These are phyloP conservation scores for Colletotrichum salicis DNA, from an alignment of 2,329 filamentous ascomycete genomes.

Conservation along the genomic window DNA sequence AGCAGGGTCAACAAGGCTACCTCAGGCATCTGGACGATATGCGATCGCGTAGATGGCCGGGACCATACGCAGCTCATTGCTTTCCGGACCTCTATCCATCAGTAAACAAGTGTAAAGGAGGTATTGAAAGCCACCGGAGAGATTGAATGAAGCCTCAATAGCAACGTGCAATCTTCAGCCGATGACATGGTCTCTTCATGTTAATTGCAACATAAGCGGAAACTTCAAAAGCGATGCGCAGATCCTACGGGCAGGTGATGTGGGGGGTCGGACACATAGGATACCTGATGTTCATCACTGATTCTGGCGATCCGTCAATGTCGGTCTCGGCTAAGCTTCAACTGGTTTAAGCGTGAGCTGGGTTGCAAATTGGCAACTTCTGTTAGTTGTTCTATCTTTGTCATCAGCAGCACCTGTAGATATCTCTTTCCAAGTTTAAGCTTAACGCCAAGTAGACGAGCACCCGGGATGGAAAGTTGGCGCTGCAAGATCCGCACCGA, in stretches of 20 bases:
- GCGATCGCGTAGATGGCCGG: not conserved
- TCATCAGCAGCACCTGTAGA: not conserved
- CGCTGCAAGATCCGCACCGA: conserved; percentile 18
- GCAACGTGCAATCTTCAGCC: not conserved
- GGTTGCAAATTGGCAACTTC: not conserved
- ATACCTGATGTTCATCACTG: not conserved
- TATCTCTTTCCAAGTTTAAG: not conserved
- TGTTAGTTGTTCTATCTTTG: not conserved
- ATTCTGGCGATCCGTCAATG: not conserved
- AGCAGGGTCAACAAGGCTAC: not conserved
- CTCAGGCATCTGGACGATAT: not conserved
- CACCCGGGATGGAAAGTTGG: not conserved
- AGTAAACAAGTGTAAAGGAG: no score
- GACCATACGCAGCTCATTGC: no score
- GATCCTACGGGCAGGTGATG: not conserved
- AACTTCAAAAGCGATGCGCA: not conserved
- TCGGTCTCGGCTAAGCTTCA: not conserved
- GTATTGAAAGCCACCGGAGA: no score
- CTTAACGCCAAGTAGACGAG: not conserved
- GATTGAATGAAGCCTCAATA: not conserved
- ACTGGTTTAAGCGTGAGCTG: not conserved
- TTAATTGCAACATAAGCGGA: not conserved
- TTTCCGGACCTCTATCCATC: no score
- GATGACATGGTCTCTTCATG: not conserved
- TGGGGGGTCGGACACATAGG: not conserved